Evolutionary conservation across 2,329 filamentous ascomycete species (phyloP), one percentile per base, ranked within the genome.

Genomic region (Atkinsonella hypoxylon): DNA sequence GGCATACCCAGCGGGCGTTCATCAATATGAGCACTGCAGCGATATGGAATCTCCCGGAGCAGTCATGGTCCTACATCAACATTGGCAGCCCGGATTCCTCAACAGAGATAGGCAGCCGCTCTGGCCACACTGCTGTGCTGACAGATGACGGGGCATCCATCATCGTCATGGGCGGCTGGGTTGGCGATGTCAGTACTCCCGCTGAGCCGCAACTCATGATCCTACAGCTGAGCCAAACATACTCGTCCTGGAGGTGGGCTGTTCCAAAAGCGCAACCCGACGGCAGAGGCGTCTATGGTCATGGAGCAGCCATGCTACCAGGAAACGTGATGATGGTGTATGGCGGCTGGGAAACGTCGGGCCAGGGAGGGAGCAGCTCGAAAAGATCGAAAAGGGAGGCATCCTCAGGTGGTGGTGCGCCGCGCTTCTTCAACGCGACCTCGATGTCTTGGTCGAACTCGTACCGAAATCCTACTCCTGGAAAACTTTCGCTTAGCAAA

Each of bases 11-110:
- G 57, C 67, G 73, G 15, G 90, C 89, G 0, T 96, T 95, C 62
- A 83, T 96, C 69, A 95, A 96, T 64, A 96, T 95, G 85, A 94
- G 88, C 51, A 87, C 89, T 42, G 80, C 91, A 1, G 91, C 89
- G 0, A 71, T 96, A 1, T 95, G 90, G 74, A 90, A 82, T 49
- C 72, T 96, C 7, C 91, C 91, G 0, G 85, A 94, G 60, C 82
- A 89, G 61, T 83, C 79, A 49, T 97, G 91, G 91, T 84, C 81
- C 30, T 96, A 91, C 63, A 71, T 94, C 26, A 73, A 76, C 1
- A 79, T 90, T n/a, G 70, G 76, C 13, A 66, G 70, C 4, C 69
- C 74, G 2, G 52, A 59, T 47, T 49, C 1, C 50, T 43, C 42
- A 9, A 34, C n/a, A n/a, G 36, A 55, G 1, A 74, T 94, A 7